Base-by-base conservation (phyloP, 2,329 filamentous ascomycete genomes). In the Aspergillus awamori region DNA sequence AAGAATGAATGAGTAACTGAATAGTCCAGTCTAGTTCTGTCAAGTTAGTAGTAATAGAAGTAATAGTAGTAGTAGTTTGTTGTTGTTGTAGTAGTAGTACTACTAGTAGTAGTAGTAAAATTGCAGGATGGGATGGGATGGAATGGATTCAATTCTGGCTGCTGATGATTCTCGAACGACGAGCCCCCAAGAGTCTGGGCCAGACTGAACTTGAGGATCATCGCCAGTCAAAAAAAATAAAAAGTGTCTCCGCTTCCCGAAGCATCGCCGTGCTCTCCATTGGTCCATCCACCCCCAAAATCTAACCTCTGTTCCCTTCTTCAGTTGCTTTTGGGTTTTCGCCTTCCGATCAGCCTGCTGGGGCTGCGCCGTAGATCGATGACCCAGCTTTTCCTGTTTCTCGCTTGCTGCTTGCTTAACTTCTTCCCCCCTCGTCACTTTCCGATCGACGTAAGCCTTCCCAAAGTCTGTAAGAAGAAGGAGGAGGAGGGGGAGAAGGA, bases 171-270 rank as follows among this genome's bases (percentile, higher is more conserved):
- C 38, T 24, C 39, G 43, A 47, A 56, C 28, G n/a, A 58, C 13
- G 39, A 33, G 26, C 26, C 26, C 17, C 59, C 20, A 48, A 48
- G 53, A 65, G 58, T 33, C 52, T 54, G 48, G 22, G 24, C 52
- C 48, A 36, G 59, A 63, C 20, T 30, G 38, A 41, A 45, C 36
- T 36, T 36, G 55, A 49, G 43, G 53, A 55, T 60, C 58, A 55
- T 38, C 43, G 54, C 26, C 48, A 28, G 8, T 30, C 48, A 43
- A 41, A 13, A 36, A 33, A 36, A 20, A 20, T 26, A 26, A 26
- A 36, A 43, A 48, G 17, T 15, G 33, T 54, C 24, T 55, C 53
- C 41, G 39, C 53, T 47, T 43, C 39, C 53, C 43, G 39, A 33
- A 56, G 41, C 53, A 47, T 56, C 53, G 33, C 43, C 20, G 24